Evolutionary conservation across 768 basidiomycete genomes (phyloP), one percentile per base, ranked within the genome.

Genomic region (Hypholoma fasciculare): DNA sequence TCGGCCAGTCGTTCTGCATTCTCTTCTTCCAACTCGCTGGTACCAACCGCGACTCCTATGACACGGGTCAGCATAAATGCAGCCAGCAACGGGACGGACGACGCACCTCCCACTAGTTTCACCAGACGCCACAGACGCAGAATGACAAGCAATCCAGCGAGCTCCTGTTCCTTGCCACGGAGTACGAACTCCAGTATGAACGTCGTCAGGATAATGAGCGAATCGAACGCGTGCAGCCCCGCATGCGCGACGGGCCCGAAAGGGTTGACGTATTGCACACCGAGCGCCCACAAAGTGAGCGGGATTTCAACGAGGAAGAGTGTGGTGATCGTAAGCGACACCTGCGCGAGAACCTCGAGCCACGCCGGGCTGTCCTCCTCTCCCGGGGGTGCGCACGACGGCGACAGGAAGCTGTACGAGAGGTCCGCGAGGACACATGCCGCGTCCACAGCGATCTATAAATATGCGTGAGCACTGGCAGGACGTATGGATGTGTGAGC

Each of bases 251-350:
- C 69, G 6, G 67, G 69, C n/a, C 76, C 79, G 58, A 82, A 78
- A 3, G 92, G 92, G 63, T 85, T 77, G 67, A 87, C 89, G 66
- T 76, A 87, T 36, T 71, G 65, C n/a, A 67, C 46, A 7, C 92
- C 90, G 30, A 90, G 79, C 0, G 87, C 82, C 82, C 84, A 91
- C 12, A 89, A 57, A 1, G 83, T 74, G 47, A 90, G 58, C 2
- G 91, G 88, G 52, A 94, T 89, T 83, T 94, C 92, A 59, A 86
- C 26, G 34, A 94, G 68, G 80, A 94, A 93, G 67, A 90, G 66
- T 4, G 82, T 80, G 56, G 87, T 90, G 51, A 94, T 92, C 46
- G 58, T 67, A 40, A 90, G 78, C 4, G 90, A 92, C 52, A 88
- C 71, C 54, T 81, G 76, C 7, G 86, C 72, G 36, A 91, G 72